These are phyloP conservation scores for Bidens hawaiensis DNA, from an alignment of 140 eudicot species.

Conservation along the genomic window DNA sequence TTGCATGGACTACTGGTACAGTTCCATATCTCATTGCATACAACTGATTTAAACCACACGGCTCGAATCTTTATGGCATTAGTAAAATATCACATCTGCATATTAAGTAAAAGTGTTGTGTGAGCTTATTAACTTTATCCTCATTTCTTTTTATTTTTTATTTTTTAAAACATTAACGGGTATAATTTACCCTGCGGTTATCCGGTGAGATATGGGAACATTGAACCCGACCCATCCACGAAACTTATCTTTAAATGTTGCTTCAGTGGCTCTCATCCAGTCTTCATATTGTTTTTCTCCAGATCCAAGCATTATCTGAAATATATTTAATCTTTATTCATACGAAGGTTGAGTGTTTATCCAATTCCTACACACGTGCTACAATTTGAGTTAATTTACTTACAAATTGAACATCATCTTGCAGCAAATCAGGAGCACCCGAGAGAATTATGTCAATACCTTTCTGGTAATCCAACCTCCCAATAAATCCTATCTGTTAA, in stretches of 20 bases:
- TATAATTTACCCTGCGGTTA: constrained; percentile 79
- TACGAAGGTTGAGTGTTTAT: background rate
- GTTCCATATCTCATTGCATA: constrained; percentile 98
- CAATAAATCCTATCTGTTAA: constrained; percentile 35
- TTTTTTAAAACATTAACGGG: background rate
- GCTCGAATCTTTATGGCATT: constrained; percentile 98
- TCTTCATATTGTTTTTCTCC: constrained; percentile 89
- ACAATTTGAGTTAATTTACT: background rate
- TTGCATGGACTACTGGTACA: constrained; percentile 83
- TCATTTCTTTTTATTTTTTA: too few relatives aligned
- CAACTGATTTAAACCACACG: constrained; percentile 91
- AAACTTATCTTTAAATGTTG: constrained; percentile 45
- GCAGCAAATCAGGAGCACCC: constrained; percentile 58
- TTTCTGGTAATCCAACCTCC: constrained; percentile 91
- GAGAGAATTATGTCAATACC: constrained; percentile 78
- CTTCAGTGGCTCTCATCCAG: constrained; percentile 85
- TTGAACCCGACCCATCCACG: constrained; percentile 95
- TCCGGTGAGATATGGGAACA: constrained; percentile 82
- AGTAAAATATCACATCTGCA: constrained; percentile 86
- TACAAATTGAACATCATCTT: constrained; percentile 70
- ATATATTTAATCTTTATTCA: background rate
- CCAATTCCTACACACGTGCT: background rate
- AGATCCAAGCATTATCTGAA: constrained; percentile 90
- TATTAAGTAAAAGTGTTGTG: background rate
- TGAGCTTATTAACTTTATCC: constrained; percentile 10